These are phyloP conservation scores for Mrakia gelida DNA, from an alignment of 768 basidiomycete genomes.

Conservation along the genomic window DNA sequence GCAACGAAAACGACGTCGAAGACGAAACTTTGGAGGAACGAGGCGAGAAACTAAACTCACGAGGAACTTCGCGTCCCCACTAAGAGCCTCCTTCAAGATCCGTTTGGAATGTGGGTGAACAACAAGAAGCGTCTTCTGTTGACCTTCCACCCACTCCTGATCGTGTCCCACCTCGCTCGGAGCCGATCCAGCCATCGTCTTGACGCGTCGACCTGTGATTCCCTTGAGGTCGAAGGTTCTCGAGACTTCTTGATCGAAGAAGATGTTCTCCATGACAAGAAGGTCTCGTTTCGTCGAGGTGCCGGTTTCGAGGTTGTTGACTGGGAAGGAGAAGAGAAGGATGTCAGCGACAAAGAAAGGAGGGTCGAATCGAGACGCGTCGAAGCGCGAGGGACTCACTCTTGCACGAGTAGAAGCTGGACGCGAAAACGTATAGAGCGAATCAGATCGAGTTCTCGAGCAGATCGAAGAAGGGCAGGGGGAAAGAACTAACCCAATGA, in stretches of 20 bases:
- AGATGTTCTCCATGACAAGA: constrained; percentile 80
- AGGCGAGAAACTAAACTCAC: not conserved
- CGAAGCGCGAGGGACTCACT: not conserved
- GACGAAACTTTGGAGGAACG: not conserved
- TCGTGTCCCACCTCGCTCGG: constrained; percentile 61
- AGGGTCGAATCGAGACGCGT: not conserved
- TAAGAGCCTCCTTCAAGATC: constrained; percentile 65
- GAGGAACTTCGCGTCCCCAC: constrained; percentile 67
- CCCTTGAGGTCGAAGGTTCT: constrained; percentile 80
- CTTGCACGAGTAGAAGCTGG: constrained; percentile 19
- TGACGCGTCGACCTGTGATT: constrained; percentile 70
- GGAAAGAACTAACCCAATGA: constrained; percentile 52
- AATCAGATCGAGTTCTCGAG: constrained; percentile 36
- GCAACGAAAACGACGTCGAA: not conserved
- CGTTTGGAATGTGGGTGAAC: constrained; percentile 68
- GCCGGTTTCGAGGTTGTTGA: constrained; percentile 63
- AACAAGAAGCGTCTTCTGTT: constrained; percentile 61
- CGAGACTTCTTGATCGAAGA: constrained; percentile 62
- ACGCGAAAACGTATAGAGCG: too few relatives aligned
- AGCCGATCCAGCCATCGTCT: constrained; percentile 47
- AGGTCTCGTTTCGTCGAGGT: constrained; percentile 68
- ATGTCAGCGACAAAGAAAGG: not conserved
- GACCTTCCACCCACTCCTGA: constrained; percentile 82
- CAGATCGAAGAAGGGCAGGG: too few relatives aligned
- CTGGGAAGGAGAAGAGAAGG: constrained; percentile 45